phyloP scores from a whole-genome alignment of 2,329 filamentous ascomycete species.

The Cercospora sp. region DNA sequence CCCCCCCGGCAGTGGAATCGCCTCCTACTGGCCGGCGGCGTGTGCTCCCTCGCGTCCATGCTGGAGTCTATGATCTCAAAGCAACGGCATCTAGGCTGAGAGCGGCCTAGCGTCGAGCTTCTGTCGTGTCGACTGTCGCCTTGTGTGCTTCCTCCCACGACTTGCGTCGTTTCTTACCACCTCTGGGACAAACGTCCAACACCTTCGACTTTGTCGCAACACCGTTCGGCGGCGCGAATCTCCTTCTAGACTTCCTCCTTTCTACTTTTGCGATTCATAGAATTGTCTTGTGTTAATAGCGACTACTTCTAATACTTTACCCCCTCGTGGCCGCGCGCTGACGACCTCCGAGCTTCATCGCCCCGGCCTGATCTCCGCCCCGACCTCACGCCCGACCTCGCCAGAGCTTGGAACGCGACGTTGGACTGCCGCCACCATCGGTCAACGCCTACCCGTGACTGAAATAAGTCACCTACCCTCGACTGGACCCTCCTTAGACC shows the following conservation, averaged over 20 bases:
- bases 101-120: background rate
- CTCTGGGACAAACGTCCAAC: conserved; percentile 20
- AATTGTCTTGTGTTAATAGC: conserved; percentile 30
- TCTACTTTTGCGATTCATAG: conserved; percentile 20
- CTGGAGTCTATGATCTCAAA: background rate
- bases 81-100: background rate
- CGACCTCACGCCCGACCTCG: conserved; percentile 6
- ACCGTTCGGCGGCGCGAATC: conserved; percentile 3
- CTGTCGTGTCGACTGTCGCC: conserved; percentile 16
- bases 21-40: conserved; percentile 4
- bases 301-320: conserved; percentile 19
- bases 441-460: background rate
- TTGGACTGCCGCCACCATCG: conserved; percentile 7
- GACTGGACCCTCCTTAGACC: conserved; percentile 10
- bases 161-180: conserved; percentile 15
- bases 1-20: background rate
- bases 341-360: conserved; percentile 15
- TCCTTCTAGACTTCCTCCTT: conserved; percentile 17
- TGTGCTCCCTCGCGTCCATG: conserved; percentile 4
- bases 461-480: conserved; percentile 3
- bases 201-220: conserved; percentile 18
- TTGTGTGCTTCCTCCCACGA: conserved; percentile 18
- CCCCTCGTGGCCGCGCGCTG: conserved; percentile 5
- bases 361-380: conserved; percentile 24
- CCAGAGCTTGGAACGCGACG: conserved; percentile 14